These are phyloP conservation scores for Calonectria pteridis DNA, from an alignment of 2,329 filamentous ascomycete genomes.

Conservation along the genomic window DNA sequence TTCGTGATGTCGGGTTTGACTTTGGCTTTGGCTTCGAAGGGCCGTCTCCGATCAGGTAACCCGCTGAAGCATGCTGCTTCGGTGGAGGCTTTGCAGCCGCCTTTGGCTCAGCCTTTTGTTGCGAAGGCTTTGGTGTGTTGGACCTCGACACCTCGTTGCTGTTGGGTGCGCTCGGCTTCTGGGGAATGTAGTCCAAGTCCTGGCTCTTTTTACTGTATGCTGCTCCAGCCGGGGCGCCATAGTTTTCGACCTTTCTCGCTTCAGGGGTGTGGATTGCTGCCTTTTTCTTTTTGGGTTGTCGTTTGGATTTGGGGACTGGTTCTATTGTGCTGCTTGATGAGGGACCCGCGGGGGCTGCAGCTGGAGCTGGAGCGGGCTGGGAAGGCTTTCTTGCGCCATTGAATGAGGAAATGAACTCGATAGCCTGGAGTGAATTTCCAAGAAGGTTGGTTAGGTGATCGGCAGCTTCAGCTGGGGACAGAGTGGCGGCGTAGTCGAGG, in stretches of 20 bases:
- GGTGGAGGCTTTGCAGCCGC: conserved; percentile 58
- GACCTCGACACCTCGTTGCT: conserved; percentile 53
- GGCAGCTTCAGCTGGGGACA: conserved; percentile 82
- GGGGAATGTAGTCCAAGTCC: conserved; percentile 79
- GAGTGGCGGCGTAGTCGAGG: conserved; percentile 81
- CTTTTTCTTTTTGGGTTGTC: conserved; percentile 69
- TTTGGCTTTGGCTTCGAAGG: conserved; percentile 69
- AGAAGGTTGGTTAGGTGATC: conserved; percentile 90
- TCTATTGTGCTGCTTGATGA: conserved; percentile 48
- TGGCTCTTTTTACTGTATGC: conserved; percentile 81
- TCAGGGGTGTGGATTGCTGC: conserved; percentile 72
- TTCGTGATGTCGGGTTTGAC: conserved; percentile 64
- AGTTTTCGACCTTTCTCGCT: conserved; percentile 70
- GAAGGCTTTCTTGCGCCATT: conserved; percentile 74
- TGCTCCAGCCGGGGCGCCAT: conserved; percentile 73
- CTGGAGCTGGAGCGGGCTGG: conserved; percentile 36
- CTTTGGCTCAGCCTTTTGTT: conserved; percentile 47
- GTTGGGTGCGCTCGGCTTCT: conserved; percentile 56
- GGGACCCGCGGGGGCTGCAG: conserved; percentile 27
- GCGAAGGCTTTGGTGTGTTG: conserved; percentile 50
- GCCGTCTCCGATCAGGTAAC: conserved; percentile 84
- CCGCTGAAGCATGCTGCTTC: conserved; percentile 72
- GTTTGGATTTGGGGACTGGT: conserved; percentile 62
- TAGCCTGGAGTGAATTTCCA: conserved; percentile 81
- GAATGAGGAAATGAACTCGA: conserved; percentile 85